phyloP scores from a whole-genome alignment of 192 early-diverging fungal species.

The Chytriomyces confervae region DNA sequence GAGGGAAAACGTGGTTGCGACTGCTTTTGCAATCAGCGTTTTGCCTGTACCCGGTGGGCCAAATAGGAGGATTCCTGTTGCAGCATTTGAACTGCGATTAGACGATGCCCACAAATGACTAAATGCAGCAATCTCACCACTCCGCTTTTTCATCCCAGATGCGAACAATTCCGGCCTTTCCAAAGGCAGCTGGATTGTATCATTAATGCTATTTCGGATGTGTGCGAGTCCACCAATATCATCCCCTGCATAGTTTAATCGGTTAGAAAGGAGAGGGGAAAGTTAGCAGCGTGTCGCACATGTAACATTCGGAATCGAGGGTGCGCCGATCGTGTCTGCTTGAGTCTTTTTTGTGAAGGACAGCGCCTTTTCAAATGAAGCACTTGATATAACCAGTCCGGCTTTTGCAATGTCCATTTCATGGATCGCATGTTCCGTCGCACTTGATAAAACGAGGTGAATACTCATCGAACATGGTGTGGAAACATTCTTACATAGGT shows the following conservation, averaged over 20 bases:
- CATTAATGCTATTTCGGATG: conserved; percentile 91
- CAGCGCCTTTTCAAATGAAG: conserved; percentile 83
- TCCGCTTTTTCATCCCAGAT: conserved; percentile 90
- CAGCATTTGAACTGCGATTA: background rate
- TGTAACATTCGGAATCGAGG: conserved; percentile 93
- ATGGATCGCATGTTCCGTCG: conserved; percentile 1
- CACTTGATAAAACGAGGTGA: background rate
- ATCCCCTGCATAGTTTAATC: conserved; percentile 52
- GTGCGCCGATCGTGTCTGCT: conserved; percentile 92
- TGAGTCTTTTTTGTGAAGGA: conserved; percentile 79
- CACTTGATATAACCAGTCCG: conserved; percentile 74
- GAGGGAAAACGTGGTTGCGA: conserved; percentile 95
- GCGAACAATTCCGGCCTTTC: conserved; percentile 97
- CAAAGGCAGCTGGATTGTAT: conserved; percentile 95
- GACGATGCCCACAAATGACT: background rate
- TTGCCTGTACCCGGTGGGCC: conserved; percentile 99
- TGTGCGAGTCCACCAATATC: conserved; percentile 95
- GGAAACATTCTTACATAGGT: conserved; percentile 17
- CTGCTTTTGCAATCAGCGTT: conserved; percentile 97
- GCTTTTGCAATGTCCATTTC: conserved; percentile 69
- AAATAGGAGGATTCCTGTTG: conserved; percentile 77
- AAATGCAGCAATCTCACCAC: conserved; percentile 52
- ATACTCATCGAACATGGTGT: conserved; percentile 22
- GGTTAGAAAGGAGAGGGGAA: background rate
- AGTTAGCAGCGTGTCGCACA: conserved; percentile 58